Base-by-base conservation (phyloP, 139 green algal genomes). In the Chlamydomonas sphaeroides region DNA sequence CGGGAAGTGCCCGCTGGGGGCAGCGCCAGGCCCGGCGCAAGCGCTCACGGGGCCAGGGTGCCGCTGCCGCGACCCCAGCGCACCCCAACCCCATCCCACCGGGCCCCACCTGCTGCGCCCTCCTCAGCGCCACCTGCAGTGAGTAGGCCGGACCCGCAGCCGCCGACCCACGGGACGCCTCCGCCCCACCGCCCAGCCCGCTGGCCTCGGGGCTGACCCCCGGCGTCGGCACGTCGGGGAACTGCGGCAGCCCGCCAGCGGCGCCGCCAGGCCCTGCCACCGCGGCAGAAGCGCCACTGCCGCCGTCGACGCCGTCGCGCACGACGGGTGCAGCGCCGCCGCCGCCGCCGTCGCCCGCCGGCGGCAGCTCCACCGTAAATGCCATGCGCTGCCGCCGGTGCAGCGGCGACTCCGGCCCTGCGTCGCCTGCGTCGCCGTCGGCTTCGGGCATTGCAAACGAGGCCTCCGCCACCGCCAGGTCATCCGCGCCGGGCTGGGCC, bases 121-220 rank as follows among this genome's bases (percentile, higher is more conserved):
- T 38, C 56, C 41, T 30, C 56, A 80, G 38, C 17, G 72, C 72
- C 72, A 80, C 69, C n/a, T 56, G 36, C 28, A 80, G 30, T 5
- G 62, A 69, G 57, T 57, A 80, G 15, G 35, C 72, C 28, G 72
- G 72, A 23, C 10, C 32, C 56, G 23, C 28, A 11, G 56, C 26
- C 11, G 26, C 26, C 11, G 4, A 21, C 3, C 2, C 25, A 35
- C 25, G n/a, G n/a, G n/a, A n/a, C n/a, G n/a, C 56, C 4, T 23
- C 23, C 36, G 35, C 21, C 15, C 11, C 20, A 32, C 11, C 35
- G 3, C 35, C 48, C 35, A 20, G n/a, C n/a, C n/a, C 20, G 56
- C 72, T 79, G 36, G 36, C 57, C 57, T 79, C 56, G 6, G 56
- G 72, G 26, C 56, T 79, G 30, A 70, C 74, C 6, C 57, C 39